These are phyloP conservation scores for Zymoseptoria crescenta DNA, from an alignment of 2,329 filamentous ascomycete genomes.

Conservation along the genomic window DNA sequence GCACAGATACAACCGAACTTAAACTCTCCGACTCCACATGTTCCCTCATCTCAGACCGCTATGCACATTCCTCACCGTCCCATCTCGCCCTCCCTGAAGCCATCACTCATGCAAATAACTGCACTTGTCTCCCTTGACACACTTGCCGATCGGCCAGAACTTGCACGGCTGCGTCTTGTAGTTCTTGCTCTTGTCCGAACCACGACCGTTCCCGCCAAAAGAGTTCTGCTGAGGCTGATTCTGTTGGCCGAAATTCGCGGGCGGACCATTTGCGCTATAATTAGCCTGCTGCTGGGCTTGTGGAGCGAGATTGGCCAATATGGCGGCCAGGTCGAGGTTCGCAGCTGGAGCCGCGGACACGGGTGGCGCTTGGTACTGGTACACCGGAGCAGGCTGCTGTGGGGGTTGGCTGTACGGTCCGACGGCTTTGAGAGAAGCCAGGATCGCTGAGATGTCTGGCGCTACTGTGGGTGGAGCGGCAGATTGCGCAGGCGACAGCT, in stretches of 20 bases:
- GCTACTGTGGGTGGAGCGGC: slow-evolving; percentile 9
- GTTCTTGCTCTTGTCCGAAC: slow-evolving; percentile 10
- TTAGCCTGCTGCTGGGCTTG: slow-evolving; percentile 4
- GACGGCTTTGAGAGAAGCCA: slow-evolving; percentile 15
- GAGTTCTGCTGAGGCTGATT: slow-evolving; percentile 19
- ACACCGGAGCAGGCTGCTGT: slow-evolving; percentile 5
- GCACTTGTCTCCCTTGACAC: slow-evolving; percentile 38
- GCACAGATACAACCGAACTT: neutral
- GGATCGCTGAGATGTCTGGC: slow-evolving; percentile 17
- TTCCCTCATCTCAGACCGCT: neutral
- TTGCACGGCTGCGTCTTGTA: slow-evolving; percentile 38
- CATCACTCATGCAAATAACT: slow-evolving; percentile 26
- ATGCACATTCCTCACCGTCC: neutral
- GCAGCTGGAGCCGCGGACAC: slow-evolving; percentile 10
- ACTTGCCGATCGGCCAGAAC: slow-evolving; percentile 48
- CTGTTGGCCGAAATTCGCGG: slow-evolving; percentile 8
- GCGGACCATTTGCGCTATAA: slow-evolving; percentile 1
- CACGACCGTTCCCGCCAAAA: slow-evolving; percentile 26
- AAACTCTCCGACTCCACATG: neutral
- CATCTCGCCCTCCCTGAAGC: neutral
- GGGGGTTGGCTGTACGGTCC: slow-evolving; percentile 11
- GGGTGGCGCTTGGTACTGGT: slow-evolving; percentile 5
- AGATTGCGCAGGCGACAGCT: slow-evolving; percentile 16
- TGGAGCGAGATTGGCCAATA: slow-evolving; percentile 18
- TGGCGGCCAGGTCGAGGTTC: slow-evolving; percentile 22